Conservation (phyloP, 75 land plant genomes). For the Sequoiadendron giganteum region DNA sequence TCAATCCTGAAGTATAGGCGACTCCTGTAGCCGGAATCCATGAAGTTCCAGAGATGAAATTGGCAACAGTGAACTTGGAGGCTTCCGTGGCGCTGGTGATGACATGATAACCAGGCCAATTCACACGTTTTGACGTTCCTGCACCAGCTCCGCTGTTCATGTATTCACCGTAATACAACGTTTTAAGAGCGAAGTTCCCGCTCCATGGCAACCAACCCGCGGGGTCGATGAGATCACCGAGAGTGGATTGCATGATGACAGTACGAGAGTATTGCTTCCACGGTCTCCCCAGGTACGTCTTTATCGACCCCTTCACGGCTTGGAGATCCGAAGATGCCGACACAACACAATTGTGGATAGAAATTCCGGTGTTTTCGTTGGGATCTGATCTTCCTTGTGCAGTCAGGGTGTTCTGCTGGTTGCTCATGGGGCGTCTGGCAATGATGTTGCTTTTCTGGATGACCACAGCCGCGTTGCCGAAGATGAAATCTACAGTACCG, state of each 20-base stretch:
- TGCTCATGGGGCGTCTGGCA: conserved; percentile 7
- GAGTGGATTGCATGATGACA: background rate
- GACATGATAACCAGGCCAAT: background rate
- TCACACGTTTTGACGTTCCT: background rate
- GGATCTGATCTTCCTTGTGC: conserved; percentile 19
- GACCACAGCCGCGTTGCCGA: conserved; percentile 16
- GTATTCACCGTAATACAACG: conserved; percentile 5
- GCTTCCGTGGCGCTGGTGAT: background rate
- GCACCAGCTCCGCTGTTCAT: conserved; percentile 4
- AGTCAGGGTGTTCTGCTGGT: conserved; percentile 19
- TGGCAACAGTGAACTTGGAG: background rate
- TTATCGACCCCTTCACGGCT: background rate
- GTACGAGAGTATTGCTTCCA: conserved; percentile 15
- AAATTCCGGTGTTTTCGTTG: conserved; percentile 19
- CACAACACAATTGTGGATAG: conserved; percentile 18
- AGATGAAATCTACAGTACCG: conserved; percentile 20
- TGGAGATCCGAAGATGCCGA: conserved; percentile 1
- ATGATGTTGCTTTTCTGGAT: conserved; percentile 16
- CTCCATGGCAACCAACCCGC: background rate
- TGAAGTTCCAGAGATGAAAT: background rate
- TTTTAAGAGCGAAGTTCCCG: background rate
- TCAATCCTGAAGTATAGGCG: conserved; percentile 2
- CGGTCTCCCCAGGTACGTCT: conserved; percentile 9
- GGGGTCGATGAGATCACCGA: background rate
- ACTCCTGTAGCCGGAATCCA: conserved; percentile 11